These are phyloP conservation scores for Lichtheimia hyalospora DNA, from an alignment of 371 early-diverging fungal genomes.

Conservation along the genomic window DNA sequence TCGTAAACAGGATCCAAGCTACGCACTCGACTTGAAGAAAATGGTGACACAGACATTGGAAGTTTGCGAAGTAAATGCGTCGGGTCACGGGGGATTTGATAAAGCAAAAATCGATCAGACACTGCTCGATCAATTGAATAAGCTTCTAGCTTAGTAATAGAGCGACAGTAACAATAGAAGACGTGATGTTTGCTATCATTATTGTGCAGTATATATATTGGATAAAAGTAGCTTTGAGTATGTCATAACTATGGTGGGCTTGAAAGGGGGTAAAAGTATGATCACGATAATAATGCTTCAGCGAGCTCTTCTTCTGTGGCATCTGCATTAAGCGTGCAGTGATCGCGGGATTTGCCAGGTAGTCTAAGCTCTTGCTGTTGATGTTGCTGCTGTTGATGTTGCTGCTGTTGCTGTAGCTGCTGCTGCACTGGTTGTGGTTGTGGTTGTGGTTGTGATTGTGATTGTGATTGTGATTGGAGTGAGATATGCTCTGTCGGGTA, in stretches of 20 bases:
- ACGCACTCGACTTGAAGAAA: constrained; percentile 52
- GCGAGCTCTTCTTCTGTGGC: background rate
- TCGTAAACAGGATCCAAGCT: constrained; percentile 55
- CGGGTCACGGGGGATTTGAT: too few relatives aligned
- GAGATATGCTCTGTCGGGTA: background rate
- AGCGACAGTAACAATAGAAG: background rate
- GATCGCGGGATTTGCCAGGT: background rate
- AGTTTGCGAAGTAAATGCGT: constrained; percentile 36
- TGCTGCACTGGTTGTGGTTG: background rate
- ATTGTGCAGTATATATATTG: too few relatives aligned
- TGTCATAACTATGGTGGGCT: too few relatives aligned
- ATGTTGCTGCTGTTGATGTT: too few relatives aligned
- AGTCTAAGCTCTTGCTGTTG: background rate
- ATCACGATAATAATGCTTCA: background rate
- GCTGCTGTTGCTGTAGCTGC: too few relatives aligned
- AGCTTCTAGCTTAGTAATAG: constrained; percentile 7
- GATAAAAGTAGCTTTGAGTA: too few relatives aligned
- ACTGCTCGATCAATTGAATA: constrained; percentile 42
- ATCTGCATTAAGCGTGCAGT: background rate
- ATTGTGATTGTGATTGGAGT: background rate
- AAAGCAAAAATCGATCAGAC: constrained; percentile 53
- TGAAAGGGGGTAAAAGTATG: too few relatives aligned
- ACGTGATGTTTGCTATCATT: too few relatives aligned
- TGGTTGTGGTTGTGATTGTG: background rate
- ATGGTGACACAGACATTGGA: constrained; percentile 51